A percentile compares a stretch with the other conserved stretches of the same genome.
phyloP scores from a whole-genome alignment of 495 filamentous ascomycete genomes.

The Hypoxylon intermedium region DNA sequence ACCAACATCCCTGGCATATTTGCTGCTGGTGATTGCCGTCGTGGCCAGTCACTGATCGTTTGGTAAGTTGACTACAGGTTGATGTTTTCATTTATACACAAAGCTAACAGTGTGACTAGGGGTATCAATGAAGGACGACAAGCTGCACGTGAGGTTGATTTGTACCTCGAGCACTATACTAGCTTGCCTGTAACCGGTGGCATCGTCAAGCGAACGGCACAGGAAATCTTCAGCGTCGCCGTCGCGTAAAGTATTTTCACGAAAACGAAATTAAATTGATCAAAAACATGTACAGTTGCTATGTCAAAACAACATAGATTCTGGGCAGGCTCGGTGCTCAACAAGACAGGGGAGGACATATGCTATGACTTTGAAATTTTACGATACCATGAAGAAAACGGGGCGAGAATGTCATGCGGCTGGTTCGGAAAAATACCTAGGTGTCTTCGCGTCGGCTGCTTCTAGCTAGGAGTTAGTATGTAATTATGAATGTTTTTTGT shows the following conservation, averaged over 20 bases:
- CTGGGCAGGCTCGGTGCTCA: slow-evolving; percentile 31
- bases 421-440: slow-evolving; percentile 16
- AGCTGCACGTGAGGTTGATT: slow-evolving; percentile 91
- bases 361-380: slow-evolving; percentile 7
- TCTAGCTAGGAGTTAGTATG: slow-evolving; percentile 2
- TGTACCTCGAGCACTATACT: slow-evolving; percentile 83
- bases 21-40: slow-evolving; percentile 94
- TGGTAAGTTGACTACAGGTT: slow-evolving; percentile 68
- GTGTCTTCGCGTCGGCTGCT: slow-evolving; percentile 2
- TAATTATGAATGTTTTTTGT: slow-evolving; percentile 9
- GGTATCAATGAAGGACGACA: slow-evolving; percentile 99
- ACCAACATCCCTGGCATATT: slow-evolving; percentile 92
- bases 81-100: background rate
- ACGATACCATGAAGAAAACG: slow-evolving; percentile 36
- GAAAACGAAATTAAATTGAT: slow-evolving; percentile 5
- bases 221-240: slow-evolving; percentile 62
- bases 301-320: slow-evolving; percentile 30
- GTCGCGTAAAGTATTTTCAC: slow-evolving; percentile 3
- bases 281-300: slow-evolving; percentile 18
- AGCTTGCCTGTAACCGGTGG: slow-evolving; percentile 91
- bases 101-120: slow-evolving; percentile 59
- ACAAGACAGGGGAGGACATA: background rate
- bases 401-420: slow-evolving; percentile 17
- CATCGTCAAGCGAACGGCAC: slow-evolving; percentile 83
- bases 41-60: slow-evolving; percentile 96